Percentiles rank a stretch among this genome's conserved stretches.
phyloP scores from a whole-genome alignment of 2,329 filamentous ascomycete species.

The Fusarium buxicola region DNA sequence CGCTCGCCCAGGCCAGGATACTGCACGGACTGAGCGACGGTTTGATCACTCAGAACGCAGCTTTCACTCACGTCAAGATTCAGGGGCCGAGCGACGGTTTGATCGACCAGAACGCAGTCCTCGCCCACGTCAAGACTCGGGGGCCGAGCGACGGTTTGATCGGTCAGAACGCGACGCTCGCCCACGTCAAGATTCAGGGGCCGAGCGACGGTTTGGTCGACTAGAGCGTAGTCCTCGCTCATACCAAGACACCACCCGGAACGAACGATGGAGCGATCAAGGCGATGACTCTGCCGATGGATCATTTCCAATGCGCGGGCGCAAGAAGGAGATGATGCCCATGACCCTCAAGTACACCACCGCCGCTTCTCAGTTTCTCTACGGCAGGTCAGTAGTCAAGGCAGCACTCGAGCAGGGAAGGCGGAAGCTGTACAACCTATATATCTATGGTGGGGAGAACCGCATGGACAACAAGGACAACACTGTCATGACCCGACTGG shows the following conservation, averaged over 20 bases:
- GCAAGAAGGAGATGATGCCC: conserved; percentile 50
- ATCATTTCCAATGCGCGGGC: conserved; percentile 29
- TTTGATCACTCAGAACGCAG: neutral
- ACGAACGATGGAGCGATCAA: conserved; percentile 24
- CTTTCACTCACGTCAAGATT: neutral
- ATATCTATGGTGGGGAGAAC: conserved; percentile 74
- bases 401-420: conserved; percentile 76
- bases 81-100: conserved; percentile 1
- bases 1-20: neutral
- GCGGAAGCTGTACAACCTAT: conserved; percentile 85
- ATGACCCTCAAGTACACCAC: conserved; percentile 72
- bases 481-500: conserved; percentile 57
- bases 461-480: conserved; percentile 63
- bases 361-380: conserved; percentile 90
- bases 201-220: conserved; percentile 1
- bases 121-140: conserved; percentile 3
- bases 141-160: conserved; percentile 7
- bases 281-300: conserved; percentile 5
- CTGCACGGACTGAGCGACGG: neutral
- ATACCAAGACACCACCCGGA: conserved; percentile 18
- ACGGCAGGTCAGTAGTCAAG: conserved; percentile 83
- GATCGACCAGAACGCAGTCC: conserved; percentile 4
- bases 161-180: conserved; percentile 5
- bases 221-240: conserved; percentile 6
- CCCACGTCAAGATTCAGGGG: conserved; percentile 3